Base-by-base conservation (phyloP, 805 yeast genomes). In the Candida tammaniensis region DNA sequence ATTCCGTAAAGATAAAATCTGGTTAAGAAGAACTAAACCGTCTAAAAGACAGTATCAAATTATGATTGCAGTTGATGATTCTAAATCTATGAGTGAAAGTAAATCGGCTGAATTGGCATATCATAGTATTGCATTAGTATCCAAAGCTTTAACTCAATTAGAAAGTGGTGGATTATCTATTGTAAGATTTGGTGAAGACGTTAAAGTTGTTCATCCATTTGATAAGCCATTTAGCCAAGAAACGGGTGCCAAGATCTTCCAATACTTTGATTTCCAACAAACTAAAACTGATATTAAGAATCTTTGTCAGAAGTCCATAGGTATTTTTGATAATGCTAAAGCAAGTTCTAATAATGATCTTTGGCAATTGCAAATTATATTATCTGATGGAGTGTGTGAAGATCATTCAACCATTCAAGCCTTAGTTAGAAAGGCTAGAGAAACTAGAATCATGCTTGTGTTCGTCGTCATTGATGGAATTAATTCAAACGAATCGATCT, bases 11-110 rank as follows among this genome's bases (percentile, higher is more conserved):
- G 99, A 93, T 59, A 93, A 93, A 70, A 93, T 93, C 39, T 93
- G 99, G 99, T 74, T 93, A 64, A 78, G 96, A 56, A 78, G 99
- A 61, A 88, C 97, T 5, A 91, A 93, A 55, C 99, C 99, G 37
- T 85, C 95, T 47, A 93, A 93, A 68, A 80, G 99, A 52, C 93
- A 89, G 56, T 93, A 93, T 59, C 98, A 93, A 66, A 86, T 93
- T 43, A 86, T 94, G 96, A 84, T 93, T 46, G 89, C 98, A 1
- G 84, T 93, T 30, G 99, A 93, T 65, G 96, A 93, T 56, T 93
- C 98, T 19, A 88, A 86, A 58, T 91, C 98, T 1, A 93, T 93
- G 99, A 79, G 89, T 38, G 98, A 91, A 58, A 83, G 96, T 16
- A 79, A 82, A 46, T 81, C 94, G 23, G 91, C 87, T 12, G 87